A percentile compares a stretch with the other conserved stretches of the same genome.
Conservation (phyloP, 176 grass and related monocot species). For the Zea luxurians region DNA sequence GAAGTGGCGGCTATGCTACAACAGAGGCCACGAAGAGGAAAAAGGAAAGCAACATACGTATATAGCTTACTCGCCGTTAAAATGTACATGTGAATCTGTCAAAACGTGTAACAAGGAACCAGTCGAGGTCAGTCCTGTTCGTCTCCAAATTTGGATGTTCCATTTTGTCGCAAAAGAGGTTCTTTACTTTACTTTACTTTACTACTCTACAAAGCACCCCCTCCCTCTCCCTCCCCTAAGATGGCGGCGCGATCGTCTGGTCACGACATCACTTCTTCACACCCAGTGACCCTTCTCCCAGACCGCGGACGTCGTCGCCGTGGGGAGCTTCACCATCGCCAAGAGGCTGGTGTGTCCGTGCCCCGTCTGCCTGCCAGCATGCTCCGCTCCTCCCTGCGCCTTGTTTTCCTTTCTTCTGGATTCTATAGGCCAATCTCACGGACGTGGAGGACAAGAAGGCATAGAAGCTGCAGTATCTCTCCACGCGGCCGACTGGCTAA, state of each 20-base stretch:
- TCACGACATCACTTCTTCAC: no score
- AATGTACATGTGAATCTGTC: not conserved
- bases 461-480: conserved; percentile 83
- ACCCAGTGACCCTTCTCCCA: no score
- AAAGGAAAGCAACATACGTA: no score
- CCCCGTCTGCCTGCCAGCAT: no score
- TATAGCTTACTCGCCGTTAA: not conserved
- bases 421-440: conserved; percentile 71
- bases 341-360: no score
- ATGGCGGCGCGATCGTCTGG: no score
- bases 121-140: not conserved
- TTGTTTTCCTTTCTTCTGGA: not conserved
- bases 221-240: no score
- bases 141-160: not conserved
- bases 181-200: conserved; percentile 16
- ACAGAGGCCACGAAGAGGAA: not conserved
- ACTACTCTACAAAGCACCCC: no score
- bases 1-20: not conserved
- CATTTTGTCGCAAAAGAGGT: not conserved
- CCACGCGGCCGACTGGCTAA: conserved; percentile 78
- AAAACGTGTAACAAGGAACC: not conserved
- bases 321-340: no score
- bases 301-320: no score
- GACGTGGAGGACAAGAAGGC: conserved; percentile 71
- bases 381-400: not conserved